Percentiles rank a stretch among this genome's conserved stretches.
Conservation (phyloP, 148 eudicot genomes). For the Camellia japonica region DNA sequence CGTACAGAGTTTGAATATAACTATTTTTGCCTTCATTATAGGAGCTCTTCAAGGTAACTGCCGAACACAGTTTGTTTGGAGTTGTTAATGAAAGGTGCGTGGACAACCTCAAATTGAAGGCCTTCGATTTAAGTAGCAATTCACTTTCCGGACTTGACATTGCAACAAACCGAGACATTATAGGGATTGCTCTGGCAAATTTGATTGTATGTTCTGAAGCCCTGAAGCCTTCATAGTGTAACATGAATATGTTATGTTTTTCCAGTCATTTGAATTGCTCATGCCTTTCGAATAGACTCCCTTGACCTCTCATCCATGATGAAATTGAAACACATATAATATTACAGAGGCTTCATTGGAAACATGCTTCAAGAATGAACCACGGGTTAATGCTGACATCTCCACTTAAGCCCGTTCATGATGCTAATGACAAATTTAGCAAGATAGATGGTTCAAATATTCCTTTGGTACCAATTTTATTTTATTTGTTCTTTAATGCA, state of each 20-base stretch:
- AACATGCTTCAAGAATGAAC: slow-evolving; percentile 77
- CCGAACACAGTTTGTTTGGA: slow-evolving; percentile 80
- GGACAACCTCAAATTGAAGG: slow-evolving; percentile 78
- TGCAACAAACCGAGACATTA: slow-evolving; percentile 77
- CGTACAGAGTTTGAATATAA: background rate
- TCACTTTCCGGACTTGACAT: slow-evolving; percentile 74
- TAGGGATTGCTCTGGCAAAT: slow-evolving; percentile 85
- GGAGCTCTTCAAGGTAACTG: slow-evolving; percentile 85
- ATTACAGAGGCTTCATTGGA: slow-evolving; percentile 93
- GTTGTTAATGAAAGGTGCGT: slow-evolving; percentile 87
- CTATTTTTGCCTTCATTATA: slow-evolving; percentile 25
- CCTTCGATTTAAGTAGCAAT: slow-evolving; percentile 75
- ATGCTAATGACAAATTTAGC: slow-evolving; percentile 38
- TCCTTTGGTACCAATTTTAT: slow-evolving; percentile 34
- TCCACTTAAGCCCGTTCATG: slow-evolving; percentile 72
- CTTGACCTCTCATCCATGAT: background rate
- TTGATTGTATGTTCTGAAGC: slow-evolving; percentile 58
- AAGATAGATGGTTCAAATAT: slow-evolving; percentile 27
- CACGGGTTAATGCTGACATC: slow-evolving; percentile 87
- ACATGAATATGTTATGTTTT: background rate
- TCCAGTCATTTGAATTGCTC: background rate
- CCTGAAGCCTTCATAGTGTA: background rate
- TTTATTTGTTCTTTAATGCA: background rate
- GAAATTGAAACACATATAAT: background rate
- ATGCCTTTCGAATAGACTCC: background rate